Evolutionary conservation across 495 filamentous ascomycete genomes (phyloP).

Genomic region (Aspergillus sparsus): DNA sequence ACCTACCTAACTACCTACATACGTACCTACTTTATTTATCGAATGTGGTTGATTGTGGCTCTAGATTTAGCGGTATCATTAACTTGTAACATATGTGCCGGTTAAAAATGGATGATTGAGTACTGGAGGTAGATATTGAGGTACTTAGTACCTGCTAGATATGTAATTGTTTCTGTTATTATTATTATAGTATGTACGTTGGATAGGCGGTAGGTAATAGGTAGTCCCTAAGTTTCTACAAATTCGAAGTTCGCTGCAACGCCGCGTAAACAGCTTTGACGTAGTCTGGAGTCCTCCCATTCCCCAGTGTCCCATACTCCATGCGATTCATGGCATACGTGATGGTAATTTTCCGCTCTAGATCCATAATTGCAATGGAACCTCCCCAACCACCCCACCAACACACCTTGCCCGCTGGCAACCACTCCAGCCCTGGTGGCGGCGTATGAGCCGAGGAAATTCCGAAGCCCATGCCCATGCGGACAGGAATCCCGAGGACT

Average conservation of each 20-base stretch:
- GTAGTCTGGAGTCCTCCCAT: constrained; percentile 33
- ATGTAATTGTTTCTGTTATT: no score
- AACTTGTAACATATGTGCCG: no score
- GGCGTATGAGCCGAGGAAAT: constrained; percentile 15
- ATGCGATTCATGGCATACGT: constrained; percentile 50
- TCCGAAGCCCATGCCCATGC: constrained; percentile 42
- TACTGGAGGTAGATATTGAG: no score
- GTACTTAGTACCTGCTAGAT: no score
- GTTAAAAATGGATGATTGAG: no score
- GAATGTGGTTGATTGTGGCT: no score
- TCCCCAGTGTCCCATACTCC: constrained; percentile 32
- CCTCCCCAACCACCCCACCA: constrained; percentile 51
- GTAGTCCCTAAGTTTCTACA: no score
- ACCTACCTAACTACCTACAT: no score
- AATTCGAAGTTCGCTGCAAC: constrained; percentile 12
- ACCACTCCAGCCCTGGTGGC: constrained; percentile 19
- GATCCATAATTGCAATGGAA: constrained; percentile 45
- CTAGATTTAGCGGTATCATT: no score
- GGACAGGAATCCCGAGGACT: constrained; percentile 27
- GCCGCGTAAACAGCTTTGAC: constrained; percentile 39
- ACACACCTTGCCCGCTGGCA: constrained; percentile 36
- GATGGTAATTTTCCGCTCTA: constrained; percentile 42
- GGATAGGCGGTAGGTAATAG: no score
- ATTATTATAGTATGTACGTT: no score
- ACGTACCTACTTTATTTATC: no score